Conservation (phyloP, 768 basidiomycete genomes). For the Boletales sp. region DNA sequence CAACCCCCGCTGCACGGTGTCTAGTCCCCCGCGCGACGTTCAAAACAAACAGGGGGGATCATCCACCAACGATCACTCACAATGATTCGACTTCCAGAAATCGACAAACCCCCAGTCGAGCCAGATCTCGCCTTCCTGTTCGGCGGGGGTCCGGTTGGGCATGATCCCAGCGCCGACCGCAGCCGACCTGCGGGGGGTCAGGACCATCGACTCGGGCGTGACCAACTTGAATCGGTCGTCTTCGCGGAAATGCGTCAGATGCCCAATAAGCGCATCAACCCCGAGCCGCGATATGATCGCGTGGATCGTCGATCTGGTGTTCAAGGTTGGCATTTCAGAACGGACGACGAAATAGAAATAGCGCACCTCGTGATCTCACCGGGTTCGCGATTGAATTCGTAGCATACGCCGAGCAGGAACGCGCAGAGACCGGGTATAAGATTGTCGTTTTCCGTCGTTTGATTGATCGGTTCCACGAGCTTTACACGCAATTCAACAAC, state of each 20-base stretch:
- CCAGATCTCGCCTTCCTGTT: constrained; percentile 86
- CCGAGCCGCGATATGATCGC: constrained; percentile 89
- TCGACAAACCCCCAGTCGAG: constrained; percentile 98
- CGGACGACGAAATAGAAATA: too few relatives aligned
- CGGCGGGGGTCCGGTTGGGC: constrained; percentile 16
- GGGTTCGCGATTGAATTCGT: constrained; percentile 94
- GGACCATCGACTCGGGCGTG: constrained; percentile 79
- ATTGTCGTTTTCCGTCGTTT: constrained; percentile 79
- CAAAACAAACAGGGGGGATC: too few relatives aligned
- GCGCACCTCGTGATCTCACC: constrained; percentile 88
- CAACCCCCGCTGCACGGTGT: constrained; percentile 73
- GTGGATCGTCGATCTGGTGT: constrained; percentile 70
- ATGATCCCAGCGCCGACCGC: not conserved
- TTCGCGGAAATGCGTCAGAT: constrained; percentile 84
- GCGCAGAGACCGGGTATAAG: constrained; percentile 87
- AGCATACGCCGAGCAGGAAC: constrained; percentile 90
- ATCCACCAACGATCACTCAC: constrained; percentile 43
- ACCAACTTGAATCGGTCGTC: constrained; percentile 91
- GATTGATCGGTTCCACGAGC: constrained; percentile 95
- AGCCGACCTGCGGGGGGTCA: constrained; percentile 41
- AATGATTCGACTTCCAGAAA: constrained; percentile 98
- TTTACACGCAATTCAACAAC: constrained; percentile 25
- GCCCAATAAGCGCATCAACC: constrained; percentile 81
- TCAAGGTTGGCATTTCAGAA: not conserved
- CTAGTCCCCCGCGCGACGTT: constrained; percentile 30